These are phyloP conservation scores for Metarhizium brunneum DNA, from an alignment of 2,329 filamentous ascomycete genomes.

Conservation along the genomic window DNA sequence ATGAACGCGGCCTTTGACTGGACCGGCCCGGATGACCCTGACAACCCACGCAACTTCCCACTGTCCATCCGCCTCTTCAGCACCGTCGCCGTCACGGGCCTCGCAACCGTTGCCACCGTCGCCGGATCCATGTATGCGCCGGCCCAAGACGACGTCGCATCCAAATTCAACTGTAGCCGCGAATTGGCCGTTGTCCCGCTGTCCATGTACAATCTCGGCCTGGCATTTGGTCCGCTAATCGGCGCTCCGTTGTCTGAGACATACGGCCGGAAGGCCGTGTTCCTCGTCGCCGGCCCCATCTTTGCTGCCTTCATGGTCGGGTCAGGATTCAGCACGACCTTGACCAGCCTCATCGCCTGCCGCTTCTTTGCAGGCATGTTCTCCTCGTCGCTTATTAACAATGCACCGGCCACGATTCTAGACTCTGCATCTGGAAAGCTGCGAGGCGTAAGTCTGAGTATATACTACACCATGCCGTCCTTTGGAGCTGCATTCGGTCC, in stretches of 20 bases:
- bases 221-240: slow-evolving; percentile 46
- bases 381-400: slow-evolving; percentile 52
- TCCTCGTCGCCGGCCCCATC: slow-evolving; percentile 45
- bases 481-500: slow-evolving; percentile 56
- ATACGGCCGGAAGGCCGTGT: slow-evolving; percentile 42
- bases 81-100: slow-evolving; percentile 65
- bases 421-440: slow-evolving; percentile 32
- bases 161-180: slow-evolving; percentile 10
- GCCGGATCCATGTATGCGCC: slow-evolving; percentile 23
- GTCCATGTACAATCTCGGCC: slow-evolving; percentile 18
- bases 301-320: slow-evolving; percentile 70
- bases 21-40: slow-evolving; percentile 50
- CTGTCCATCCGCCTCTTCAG: slow-evolving; percentile 66
- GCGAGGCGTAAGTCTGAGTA: slow-evolving; percentile 42
- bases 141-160: slow-evolving; percentile 14
- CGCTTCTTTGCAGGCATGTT: slow-evolving; percentile 59
- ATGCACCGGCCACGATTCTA: slow-evolving; percentile 52
- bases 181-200: slow-evolving; percentile 16
- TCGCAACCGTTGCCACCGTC: slow-evolving; percentile 44
- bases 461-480: slow-evolving; percentile 59
- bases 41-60: slow-evolving; percentile 77
- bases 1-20: slow-evolving; percentile 19
- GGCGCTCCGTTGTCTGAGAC: slow-evolving; percentile 72
- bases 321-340: slow-evolving; percentile 57
- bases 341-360: slow-evolving; percentile 61